These are phyloP conservation scores for Lactarius hengduanensis DNA, from an alignment of 768 basidiomycete genomes.

Conservation along the genomic window DNA sequence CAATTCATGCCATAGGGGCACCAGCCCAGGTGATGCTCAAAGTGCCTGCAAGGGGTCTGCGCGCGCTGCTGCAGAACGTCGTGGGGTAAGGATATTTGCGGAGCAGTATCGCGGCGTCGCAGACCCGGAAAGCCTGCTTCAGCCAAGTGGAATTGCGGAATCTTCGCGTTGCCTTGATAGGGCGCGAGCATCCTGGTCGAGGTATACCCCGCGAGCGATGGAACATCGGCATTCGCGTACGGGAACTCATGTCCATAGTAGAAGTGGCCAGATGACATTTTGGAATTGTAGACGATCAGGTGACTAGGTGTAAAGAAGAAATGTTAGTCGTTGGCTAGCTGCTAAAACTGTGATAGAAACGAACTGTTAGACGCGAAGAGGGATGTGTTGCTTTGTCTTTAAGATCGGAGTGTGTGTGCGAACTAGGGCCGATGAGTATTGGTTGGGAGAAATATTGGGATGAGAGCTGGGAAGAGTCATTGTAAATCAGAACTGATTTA, in stretches of 20 bases:
- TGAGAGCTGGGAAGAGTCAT: neutral
- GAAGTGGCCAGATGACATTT: neutral
- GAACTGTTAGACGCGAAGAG: conserved; percentile 6
- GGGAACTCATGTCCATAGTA: neutral
- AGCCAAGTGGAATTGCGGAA: neutral
- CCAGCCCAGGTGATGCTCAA: conserved; percentile 19
- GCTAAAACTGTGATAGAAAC: neutral
- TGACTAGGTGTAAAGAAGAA: neutral
- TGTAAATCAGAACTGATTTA: neutral
- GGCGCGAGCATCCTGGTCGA: neutral
- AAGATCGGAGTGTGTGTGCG: neutral
- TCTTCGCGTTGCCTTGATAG: neutral
- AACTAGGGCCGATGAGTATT: neutral
- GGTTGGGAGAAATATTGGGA: neutral
- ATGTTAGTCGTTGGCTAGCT: neutral
- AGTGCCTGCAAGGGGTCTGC: conserved; percentile 18
- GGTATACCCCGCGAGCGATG: neutral
- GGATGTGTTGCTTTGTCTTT: neutral
- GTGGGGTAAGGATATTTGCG: neutral
- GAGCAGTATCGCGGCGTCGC: neutral
- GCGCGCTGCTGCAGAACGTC: conserved; percentile 16
- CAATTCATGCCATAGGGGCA: conserved; percentile 19
- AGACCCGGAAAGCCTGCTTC: neutral
- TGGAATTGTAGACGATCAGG: neutral
- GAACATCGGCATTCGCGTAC: neutral